These are phyloP conservation scores for Phytopythium mirpurense DNA, from an alignment of 352 stramenopile species.

Conservation along the genomic window DNA sequence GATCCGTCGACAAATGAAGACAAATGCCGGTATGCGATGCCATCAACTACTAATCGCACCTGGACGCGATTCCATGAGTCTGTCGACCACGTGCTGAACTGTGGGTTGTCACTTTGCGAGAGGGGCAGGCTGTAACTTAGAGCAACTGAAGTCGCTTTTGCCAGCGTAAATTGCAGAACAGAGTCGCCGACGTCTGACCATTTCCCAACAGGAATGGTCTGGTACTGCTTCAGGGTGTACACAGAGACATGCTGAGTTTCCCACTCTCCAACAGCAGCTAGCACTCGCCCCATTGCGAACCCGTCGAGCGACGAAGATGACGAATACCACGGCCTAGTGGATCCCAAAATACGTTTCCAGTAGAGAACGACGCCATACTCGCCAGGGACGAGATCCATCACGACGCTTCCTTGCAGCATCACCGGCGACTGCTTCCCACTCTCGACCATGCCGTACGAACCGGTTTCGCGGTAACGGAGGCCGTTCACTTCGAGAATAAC, in stretches of 20 bases:
- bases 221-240: conserved; percentile 46
- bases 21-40: conserved; percentile 57
- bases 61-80: conserved; percentile 49
- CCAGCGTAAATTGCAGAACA: conserved; percentile 62
- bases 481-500: conserved; percentile 59
- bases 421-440: conserved; percentile 50
- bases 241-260: conserved; percentile 42
- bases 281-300: conserved; percentile 60
- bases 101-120: conserved; percentile 64
- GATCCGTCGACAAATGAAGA: conserved; percentile 62
- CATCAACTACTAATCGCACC: conserved; percentile 60
- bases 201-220: conserved; percentile 21
- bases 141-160: conserved; percentile 43
- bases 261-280: conserved; percentile 48
- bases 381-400: conserved; percentile 56
- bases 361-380: conserved; percentile 55
- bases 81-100: conserved; percentile 47
- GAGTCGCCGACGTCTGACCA: conserved; percentile 81
- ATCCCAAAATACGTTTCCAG: conserved; percentile 48
- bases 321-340: conserved; percentile 60
- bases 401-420: conserved; percentile 51
- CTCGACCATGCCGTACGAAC: conserved; percentile 51
- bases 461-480: conserved; percentile 58
- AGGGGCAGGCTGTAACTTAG: conserved; percentile 75
- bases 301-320: conserved; percentile 50